Conservation (phyloP, 345 rosid species). For the Gossypium australe region DNA sequence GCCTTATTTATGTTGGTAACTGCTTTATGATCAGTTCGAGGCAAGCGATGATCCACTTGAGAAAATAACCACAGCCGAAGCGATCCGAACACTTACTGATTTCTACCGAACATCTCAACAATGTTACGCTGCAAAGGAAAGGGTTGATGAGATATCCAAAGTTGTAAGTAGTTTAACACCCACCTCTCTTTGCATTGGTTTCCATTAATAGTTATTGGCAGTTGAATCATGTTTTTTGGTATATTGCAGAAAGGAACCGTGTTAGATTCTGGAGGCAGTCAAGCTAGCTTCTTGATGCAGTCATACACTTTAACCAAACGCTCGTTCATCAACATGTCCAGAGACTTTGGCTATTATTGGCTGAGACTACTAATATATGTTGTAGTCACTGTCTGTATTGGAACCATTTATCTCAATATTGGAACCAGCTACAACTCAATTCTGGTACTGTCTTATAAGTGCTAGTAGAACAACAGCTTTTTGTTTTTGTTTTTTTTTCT, state of each 20-base stretch:
- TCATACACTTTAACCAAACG: conserved; percentile 75
- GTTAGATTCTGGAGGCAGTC: conserved; percentile 89
- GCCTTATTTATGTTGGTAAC: background rate
- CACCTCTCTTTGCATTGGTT: background rate
- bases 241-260: conserved; percentile 78
- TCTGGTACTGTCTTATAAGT: conserved; percentile 43
- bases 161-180: conserved; percentile 44
- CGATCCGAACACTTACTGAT: conserved; percentile 54
- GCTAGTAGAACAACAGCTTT: too few relatives aligned
- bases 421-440: conserved; percentile 84
- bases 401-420: conserved; percentile 79
- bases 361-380: conserved; percentile 80
- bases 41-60: conserved; percentile 74
- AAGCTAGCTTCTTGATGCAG: conserved; percentile 91
- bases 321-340: conserved; percentile 85
- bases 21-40: conserved; percentile 46
- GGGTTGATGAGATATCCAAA: conserved; percentile 79
- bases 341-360: conserved; percentile 98
- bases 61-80: conserved; percentile 79
- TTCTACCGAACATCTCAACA: conserved; percentile 68
- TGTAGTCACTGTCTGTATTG: conserved; percentile 78
- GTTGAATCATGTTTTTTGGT: background rate
- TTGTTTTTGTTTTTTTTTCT: too few relatives aligned
- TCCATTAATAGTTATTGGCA: background rate
- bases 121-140: conserved; percentile 52